Percentiles rank a stretch among this genome's conserved stretches.
phyloP scores from a whole-genome alignment of 2,329 filamentous ascomycete species.

The Xylaria sp. region DNA sequence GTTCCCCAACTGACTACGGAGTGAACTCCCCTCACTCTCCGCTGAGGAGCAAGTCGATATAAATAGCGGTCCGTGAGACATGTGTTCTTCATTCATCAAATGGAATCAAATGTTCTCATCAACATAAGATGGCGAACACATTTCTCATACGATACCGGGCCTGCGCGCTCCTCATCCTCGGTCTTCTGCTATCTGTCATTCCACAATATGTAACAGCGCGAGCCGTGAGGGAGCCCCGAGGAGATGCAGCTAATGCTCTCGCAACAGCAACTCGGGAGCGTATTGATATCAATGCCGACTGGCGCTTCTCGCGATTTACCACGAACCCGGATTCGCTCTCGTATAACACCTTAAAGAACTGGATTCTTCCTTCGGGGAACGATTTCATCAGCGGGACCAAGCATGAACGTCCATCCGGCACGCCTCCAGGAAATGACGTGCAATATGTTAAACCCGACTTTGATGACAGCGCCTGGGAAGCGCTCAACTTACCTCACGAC shows the following conservation, averaged over 20 bases:
- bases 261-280: constrained; percentile 45
- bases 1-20: not conserved
- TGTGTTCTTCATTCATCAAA: not conserved
- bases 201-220: constrained; percentile 25
- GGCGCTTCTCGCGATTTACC: constrained; percentile 51
- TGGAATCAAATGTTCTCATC: not conserved
- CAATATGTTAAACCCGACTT: constrained; percentile 45
- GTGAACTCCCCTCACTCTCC: constrained; percentile 19
- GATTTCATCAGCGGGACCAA: constrained; percentile 46
- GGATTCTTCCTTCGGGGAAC: constrained; percentile 49
- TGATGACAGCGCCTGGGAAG: constrained; percentile 50
- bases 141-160: constrained; percentile 17
- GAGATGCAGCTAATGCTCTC: not conserved
- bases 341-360: constrained; percentile 48
- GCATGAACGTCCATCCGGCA: constrained; percentile 40
- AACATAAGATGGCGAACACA: constrained; percentile 25
- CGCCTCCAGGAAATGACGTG: constrained; percentile 43
- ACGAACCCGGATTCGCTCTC: constrained; percentile 50
- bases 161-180: constrained; percentile 18
- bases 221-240: not conserved
- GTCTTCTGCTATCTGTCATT: constrained; percentile 22
- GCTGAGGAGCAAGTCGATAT: constrained; percentile 14
- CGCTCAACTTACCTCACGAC: constrained; percentile 55
- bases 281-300: constrained; percentile 48
- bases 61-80: not conserved